Conservation (phyloP, 768 basidiomycete species). For the Suillus decipiens region DNA sequence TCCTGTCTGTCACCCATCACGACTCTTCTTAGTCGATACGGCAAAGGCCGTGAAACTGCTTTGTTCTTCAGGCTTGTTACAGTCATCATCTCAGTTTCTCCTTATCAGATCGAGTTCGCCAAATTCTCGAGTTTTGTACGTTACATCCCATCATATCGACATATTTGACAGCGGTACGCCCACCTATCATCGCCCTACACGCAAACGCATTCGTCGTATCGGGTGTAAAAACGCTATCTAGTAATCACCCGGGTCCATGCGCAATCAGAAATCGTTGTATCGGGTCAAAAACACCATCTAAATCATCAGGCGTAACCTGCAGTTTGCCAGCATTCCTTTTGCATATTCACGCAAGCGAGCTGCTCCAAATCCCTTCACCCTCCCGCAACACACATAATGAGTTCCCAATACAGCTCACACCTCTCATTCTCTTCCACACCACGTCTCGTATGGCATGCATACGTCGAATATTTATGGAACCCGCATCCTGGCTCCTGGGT, state of each 20-base stretch:
- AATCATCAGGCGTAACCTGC: conserved; percentile 6
- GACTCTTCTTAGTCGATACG: conserved; percentile 1
- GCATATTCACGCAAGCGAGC: conserved; percentile 15
- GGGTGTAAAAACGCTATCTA: conserved; percentile 8
- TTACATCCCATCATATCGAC: conserved; percentile 5
- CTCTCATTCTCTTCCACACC: conserved; percentile 37
- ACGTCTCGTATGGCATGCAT: conserved; percentile 55
- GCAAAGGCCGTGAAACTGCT: conserved; percentile 1
- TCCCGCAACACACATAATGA: conserved; percentile 3
- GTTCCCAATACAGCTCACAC: conserved; percentile 15
- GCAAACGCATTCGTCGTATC: conserved; percentile 7
- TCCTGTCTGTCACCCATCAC: conserved; percentile 4
- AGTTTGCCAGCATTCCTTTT: conserved; percentile 18
- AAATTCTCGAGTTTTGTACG: conserved; percentile 10
- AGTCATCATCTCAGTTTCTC: background rate
- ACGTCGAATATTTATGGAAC: conserved; percentile 63
- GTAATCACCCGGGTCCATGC: background rate
- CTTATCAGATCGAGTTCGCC: background rate
- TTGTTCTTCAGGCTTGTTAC: background rate
- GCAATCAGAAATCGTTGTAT: background rate
- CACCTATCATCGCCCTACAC: conserved; percentile 11
- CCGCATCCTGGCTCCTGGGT: conserved; percentile 71
- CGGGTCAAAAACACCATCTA: conserved; percentile 7
- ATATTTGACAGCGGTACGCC: conserved; percentile 14
- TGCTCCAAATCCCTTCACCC: conserved; percentile 13